Base-by-base conservation (phyloP, 2,329 filamentous ascomycete species). In the Akanthomyces lecanii region DNA sequence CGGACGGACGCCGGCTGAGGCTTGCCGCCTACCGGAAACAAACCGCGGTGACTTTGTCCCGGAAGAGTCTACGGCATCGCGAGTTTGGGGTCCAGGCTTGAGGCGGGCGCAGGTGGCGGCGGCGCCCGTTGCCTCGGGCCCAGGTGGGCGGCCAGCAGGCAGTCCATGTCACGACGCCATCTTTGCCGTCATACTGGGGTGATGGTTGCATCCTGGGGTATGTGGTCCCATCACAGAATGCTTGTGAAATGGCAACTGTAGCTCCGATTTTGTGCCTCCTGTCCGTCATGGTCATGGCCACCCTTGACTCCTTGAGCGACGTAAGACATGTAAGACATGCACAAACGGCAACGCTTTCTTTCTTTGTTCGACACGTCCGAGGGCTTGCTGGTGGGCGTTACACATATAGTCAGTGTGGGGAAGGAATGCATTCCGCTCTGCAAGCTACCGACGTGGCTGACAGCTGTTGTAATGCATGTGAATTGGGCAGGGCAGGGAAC, bases 181-280 rank as follows among this genome's bases (percentile, higher is more conserved):
- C 14, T 33, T 50, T n/a, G 12, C 28, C 5, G 44, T 58, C 44
- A 25, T 45, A 40, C 55, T 23, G 28, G 14, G 16, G 7, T 12
- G 6, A 12, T 7, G 10, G 55, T 30, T 38, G 30, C 30, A 58
- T 58, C 18, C 30, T 48, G 55, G 55, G 44, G 18, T 53, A 38
- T 25, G 18, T 48, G 55, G n/a, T 38, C 28, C 33, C 23, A 28
- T 58, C 55, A 45, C 42, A n/a, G 21, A n/a, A 14, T 58, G 45
- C 44, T 50, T 50, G 55, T 58, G 44, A 4, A 40, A 58, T 58
- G 21, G 44, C 55, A 58, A 58, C 30, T 38, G 16, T n/a, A 33
- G 54, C 54, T 57, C 54, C 45, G 30, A 50, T 50, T 28, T 33
- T 28, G 40, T 45, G 40, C 12, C 44, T 10, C 8, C 18, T 18